These are phyloP conservation scores for Ceratocystis albifundus DNA, from an alignment of 2,329 filamentous ascomycete genomes.

Conservation along the genomic window DNA sequence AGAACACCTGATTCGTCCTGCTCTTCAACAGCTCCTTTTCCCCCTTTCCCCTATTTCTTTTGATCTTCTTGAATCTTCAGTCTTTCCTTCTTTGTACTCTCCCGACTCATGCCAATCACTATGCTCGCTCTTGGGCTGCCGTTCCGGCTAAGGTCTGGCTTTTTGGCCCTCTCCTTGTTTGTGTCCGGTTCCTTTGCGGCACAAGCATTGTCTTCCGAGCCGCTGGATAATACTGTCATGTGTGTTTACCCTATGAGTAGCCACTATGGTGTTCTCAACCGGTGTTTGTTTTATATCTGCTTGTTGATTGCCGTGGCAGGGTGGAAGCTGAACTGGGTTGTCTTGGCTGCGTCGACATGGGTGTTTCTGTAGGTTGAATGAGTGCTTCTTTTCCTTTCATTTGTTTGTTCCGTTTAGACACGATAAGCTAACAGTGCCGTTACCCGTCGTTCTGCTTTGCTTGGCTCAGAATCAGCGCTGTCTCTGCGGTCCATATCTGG, in stretches of 20 bases:
- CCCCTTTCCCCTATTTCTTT: neutral
- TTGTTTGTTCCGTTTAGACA: neutral
- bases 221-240: constrained; percentile 22
- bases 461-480: neutral
- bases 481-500: constrained; percentile 22
- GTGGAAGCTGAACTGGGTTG: constrained; percentile 20
- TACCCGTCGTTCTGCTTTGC: neutral
- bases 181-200: constrained; percentile 10
- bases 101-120: neutral
- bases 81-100: neutral
- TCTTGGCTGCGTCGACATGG: constrained; percentile 15
- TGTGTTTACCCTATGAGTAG: constrained; percentile 22
- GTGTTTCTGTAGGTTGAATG: constrained; percentile 19
- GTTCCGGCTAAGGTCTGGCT: neutral
- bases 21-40: neutral
- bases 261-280: constrained; percentile 19
- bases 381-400: too few relatives aligned
- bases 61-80: neutral
- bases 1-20: neutral
- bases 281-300: constrained; percentile 20
- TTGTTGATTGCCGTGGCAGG: constrained; percentile 20
- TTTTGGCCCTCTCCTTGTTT: constrained; percentile 10
- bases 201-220: constrained; percentile 14
- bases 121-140: neutral
- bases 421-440: neutral